Conservation (phyloP, 257 asterid genomes). For the Primulina tabacum region DNA sequence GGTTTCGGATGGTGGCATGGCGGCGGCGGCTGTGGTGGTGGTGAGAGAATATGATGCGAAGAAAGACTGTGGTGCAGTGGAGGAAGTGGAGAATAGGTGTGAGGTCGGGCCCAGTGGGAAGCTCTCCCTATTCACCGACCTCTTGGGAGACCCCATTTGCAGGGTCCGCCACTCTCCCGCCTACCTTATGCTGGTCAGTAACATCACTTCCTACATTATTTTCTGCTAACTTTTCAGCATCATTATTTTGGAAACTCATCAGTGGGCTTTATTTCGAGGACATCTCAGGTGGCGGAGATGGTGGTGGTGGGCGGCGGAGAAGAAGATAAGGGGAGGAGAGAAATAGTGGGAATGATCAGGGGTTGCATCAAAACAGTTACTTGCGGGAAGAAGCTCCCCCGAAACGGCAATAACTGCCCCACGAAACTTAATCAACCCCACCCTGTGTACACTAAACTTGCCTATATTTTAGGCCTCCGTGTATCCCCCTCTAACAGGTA, state of each 20-base stretch:
- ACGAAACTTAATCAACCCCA: slow-evolving; percentile 24
- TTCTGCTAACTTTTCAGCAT: not conserved
- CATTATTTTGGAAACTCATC: not conserved
- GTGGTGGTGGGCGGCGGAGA: slow-evolving; percentile 38
- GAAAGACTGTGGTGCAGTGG: slow-evolving; percentile 58
- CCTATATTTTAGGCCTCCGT: slow-evolving; percentile 90
- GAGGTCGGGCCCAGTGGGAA: slow-evolving; percentile 79
- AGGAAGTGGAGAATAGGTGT: slow-evolving; percentile 67
- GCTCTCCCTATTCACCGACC: slow-evolving; percentile 76
- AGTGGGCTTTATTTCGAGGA: too few species aligned
- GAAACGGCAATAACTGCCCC: slow-evolving; percentile 22
- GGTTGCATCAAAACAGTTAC: slow-evolving; percentile 90
- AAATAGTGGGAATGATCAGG: slow-evolving; percentile 80
- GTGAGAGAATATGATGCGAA: slow-evolving; percentile 65
- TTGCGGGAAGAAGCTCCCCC: slow-evolving; percentile 53
- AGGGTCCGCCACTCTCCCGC: slow-evolving; percentile 88
- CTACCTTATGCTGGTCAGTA: slow-evolving; percentile 72
- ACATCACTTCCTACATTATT: not conserved
- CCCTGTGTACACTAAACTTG: slow-evolving; percentile 69
- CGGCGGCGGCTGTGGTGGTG: slow-evolving; percentile 46
- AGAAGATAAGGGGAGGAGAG: slow-evolving; percentile 37
- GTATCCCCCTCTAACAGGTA: slow-evolving; percentile 90
- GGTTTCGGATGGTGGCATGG: slow-evolving; percentile 36
- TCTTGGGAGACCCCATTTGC: slow-evolving; percentile 88
- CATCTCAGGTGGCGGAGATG: slow-evolving; percentile 68